A percentile compares a stretch with the other conserved stretches of the same genome.
Evolutionary conservation across 306 rosid genomes (phyloP).

Genomic region (Erythrophleum fordii): DNA sequence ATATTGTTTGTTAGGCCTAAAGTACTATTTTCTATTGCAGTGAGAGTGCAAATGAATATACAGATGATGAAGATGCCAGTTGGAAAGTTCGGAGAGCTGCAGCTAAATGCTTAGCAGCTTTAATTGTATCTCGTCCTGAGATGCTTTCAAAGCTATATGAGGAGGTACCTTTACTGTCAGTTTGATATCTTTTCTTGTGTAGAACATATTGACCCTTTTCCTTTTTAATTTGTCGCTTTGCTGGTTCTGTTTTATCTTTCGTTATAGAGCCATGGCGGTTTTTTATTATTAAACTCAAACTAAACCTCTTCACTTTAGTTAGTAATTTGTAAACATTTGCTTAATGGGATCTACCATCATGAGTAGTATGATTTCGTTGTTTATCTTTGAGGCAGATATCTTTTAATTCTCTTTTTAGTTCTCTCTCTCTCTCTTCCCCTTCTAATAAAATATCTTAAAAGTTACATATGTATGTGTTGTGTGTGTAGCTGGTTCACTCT

Average conservation of each 20-base stretch:
- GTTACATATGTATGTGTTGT: neutral
- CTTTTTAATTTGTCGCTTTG: conserved; percentile 5
- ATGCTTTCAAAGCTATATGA: conserved; percentile 88
- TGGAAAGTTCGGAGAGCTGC: conserved; percentile 99
- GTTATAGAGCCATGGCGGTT: neutral
- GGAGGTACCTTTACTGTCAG: conserved; percentile 63
- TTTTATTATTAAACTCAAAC: neutral
- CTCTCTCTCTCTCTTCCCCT: neutral
- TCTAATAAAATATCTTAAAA: neutral
- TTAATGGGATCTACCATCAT: conserved; percentile 6
- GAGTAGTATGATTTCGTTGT: neutral
- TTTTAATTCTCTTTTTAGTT: neutral
- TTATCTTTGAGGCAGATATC: neutral
- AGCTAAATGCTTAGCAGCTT: conserved; percentile 96
- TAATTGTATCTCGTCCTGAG: conserved; percentile 97
- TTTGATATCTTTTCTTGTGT: conserved; percentile 3
- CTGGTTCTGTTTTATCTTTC: conserved; percentile 2
- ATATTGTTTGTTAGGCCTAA: conserved; percentile 32
- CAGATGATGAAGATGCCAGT: conserved; percentile 99
- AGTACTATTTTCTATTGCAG: conserved; percentile 55
- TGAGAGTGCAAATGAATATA: conserved; percentile 97
- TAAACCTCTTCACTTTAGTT: neutral
- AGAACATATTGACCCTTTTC: neutral
- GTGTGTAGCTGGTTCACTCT: conserved; percentile 6
- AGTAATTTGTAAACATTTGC: conserved; percentile 7